Conservation (phyloP, 306 rosid species). For the Fragaria ananassa region DNA sequence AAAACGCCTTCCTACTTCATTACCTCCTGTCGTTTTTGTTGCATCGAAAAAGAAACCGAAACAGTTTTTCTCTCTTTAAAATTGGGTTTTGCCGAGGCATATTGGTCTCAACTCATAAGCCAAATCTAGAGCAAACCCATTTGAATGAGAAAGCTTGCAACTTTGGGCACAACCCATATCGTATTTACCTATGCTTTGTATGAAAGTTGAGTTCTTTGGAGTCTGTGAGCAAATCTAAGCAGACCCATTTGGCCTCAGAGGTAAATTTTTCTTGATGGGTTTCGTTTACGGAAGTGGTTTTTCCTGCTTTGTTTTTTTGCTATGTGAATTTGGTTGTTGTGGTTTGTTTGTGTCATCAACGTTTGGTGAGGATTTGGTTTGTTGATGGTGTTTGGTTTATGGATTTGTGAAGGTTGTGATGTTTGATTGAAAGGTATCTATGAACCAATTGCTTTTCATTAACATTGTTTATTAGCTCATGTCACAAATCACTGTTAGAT, state of each 20-base stretch:
- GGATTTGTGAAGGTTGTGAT: conserved; percentile 26
- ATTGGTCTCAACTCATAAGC: conserved; percentile 36
- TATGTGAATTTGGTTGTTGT: conserved; percentile 16
- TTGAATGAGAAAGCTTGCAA: conserved; percentile 25
- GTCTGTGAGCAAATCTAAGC: conserved; percentile 32
- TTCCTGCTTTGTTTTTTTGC: neutral
- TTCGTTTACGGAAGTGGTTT: conserved; percentile 21
- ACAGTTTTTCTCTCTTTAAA: conserved; percentile 16
- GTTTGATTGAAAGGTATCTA: conserved; percentile 37
- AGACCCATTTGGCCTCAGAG: conserved; percentile 42
- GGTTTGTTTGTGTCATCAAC: conserved; percentile 32
- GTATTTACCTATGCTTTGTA: conserved; percentile 23
- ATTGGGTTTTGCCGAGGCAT: conserved; percentile 30
- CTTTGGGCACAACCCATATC: conserved; percentile 20
- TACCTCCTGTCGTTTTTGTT: conserved; percentile 47
- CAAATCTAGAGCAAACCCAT: conserved; percentile 56
- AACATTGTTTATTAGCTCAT: conserved; percentile 7
- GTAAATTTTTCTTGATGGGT: conserved; percentile 47
- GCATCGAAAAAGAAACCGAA: conserved; percentile 34
- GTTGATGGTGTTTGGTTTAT: conserved; percentile 28
- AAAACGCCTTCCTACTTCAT: conserved; percentile 41
- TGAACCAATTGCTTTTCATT: conserved; percentile 27
- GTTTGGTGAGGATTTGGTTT: conserved; percentile 29
- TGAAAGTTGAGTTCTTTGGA: conserved; percentile 12
- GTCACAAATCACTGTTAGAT: conserved; percentile 33